phyloP scores from a whole-genome alignment of 768 basidiomycete species.

The Pleurotus ostreatus region DNA sequence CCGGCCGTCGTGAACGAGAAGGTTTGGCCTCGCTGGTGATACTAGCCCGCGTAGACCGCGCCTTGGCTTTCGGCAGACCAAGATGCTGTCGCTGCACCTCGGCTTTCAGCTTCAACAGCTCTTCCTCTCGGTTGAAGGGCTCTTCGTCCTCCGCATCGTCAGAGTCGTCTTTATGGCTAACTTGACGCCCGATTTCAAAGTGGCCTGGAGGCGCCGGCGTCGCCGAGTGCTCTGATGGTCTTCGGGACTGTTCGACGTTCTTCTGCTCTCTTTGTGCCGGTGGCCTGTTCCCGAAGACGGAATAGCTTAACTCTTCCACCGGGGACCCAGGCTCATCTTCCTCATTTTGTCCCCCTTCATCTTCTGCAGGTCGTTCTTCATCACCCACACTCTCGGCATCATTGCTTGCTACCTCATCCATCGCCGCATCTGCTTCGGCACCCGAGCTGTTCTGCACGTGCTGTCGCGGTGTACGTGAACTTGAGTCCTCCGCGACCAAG shows the following conservation, averaged over 20 bases:
- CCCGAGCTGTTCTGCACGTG: not conserved
- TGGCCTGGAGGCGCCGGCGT: constrained; percentile 41
- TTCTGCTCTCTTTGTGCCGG: constrained; percentile 10
- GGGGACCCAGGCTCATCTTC: constrained; percentile 16
- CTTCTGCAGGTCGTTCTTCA: constrained; percentile 13
- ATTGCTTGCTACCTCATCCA: too few species aligned
- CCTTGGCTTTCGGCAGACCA: not conserved
- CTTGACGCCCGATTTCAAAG: constrained; percentile 20
- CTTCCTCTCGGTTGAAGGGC: constrained; percentile 25
- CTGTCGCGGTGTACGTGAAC: constrained; percentile 16
- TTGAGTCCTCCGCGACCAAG: not conserved
- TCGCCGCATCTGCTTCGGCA: constrained; percentile 11
- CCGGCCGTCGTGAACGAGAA: constrained; percentile 9
- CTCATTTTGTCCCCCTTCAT: constrained; percentile 12
- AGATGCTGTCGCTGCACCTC: constrained; percentile 15
- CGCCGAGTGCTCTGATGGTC: constrained; percentile 13
- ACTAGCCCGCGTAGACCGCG: constrained; percentile 14
- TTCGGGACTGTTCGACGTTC: constrained; percentile 7
- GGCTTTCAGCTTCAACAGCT: not conserved
- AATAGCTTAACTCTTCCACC: constrained; percentile 18
- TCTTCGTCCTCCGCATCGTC: constrained; percentile 18
- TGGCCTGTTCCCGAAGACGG: constrained; percentile 24
- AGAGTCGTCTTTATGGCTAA: constrained; percentile 34
- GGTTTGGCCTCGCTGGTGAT: constrained; percentile 8
- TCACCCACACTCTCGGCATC: constrained; percentile 13